Base-by-base conservation (phyloP, 164 flowering plant genomes). In the Annona squamosa region DNA sequence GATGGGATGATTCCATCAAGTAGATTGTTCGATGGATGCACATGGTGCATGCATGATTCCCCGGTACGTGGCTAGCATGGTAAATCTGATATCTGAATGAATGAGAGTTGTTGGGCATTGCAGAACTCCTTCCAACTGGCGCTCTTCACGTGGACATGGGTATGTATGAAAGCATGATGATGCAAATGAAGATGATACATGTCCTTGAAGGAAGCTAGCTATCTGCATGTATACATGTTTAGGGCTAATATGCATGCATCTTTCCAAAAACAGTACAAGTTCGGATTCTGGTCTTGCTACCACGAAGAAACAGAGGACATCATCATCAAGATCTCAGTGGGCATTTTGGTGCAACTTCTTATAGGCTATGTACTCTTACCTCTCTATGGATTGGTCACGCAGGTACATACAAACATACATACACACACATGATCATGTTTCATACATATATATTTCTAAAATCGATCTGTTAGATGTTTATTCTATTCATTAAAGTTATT, bases 121-220 rank as follows among this genome's bases (percentile, higher is more conserved):
- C 88, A 90, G 91, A 90, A 90, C 79, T 85, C 91, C 65, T 89
- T 89, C 76, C 90, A 86, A 64, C 69, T 89, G 74, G 88, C 90
- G 70, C 85, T 88, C 82, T 88, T 90, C 72, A 41, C 85, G 56
- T 88, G 91, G 91, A 85, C 84, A 77, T 87, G 87, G 88, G 94
- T 88, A 79, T 45, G 85, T 71, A 68, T 46, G 42, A 17, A 5
- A 46, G 16, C 4, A 67, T 48, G 52, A 48, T 4, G 4, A 7
- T 48, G 9, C 9, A 48, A 0, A 52, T 52, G 59, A 52, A 52
- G 10, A 10, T 52, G 17, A 16, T 26, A 26, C 37, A 26, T 52
- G 59, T 52, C 9, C 59, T 52, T 10, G 59, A 52, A 10, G 9
- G 13, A 9, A 10, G 9, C 9, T 48, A 48, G 52, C 9, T 4